phyloP scores from a whole-genome alignment of 106 monocot genomes.

The Dioscorea zingiberensis region DNA sequence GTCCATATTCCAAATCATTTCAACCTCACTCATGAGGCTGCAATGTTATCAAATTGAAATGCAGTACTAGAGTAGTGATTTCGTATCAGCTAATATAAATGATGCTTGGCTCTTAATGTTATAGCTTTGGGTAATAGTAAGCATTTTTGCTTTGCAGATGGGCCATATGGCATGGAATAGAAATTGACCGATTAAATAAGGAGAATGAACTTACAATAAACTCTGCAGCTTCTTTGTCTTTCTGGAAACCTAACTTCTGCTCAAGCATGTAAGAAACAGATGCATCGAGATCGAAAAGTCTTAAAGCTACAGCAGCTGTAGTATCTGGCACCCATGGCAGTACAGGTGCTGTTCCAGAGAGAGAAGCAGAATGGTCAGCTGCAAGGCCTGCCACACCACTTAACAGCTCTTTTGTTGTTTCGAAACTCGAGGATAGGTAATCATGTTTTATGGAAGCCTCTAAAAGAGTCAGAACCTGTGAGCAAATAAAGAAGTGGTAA shows the following conservation, averaged over 20 bases:
- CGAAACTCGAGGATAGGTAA: slow-evolving; percentile 66
- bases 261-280: slow-evolving; percentile 62
- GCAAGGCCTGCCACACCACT: slow-evolving; percentile 17
- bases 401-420: slow-evolving; percentile 72
- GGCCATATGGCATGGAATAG: no score
- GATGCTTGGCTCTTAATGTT: no score
- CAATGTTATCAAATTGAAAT: no score
- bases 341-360: slow-evolving; percentile 47
- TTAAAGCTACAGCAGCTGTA: slow-evolving; percentile 65
- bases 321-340: slow-evolving; percentile 86
- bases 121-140: no score
- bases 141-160: no score
- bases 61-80: no score
- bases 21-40: no score
- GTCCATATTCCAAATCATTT: no score
- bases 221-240: slow-evolving; percentile 35
- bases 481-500: slow-evolving; percentile 8
- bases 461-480: slow-evolving; percentile 74
- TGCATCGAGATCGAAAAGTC: slow-evolving; percentile 84
- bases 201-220: slow-evolving; percentile 47
- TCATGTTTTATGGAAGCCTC: slow-evolving; percentile 73
- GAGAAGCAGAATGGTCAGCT: slow-evolving; percentile 7
- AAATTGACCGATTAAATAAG: no score
- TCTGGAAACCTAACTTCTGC: slow-evolving; percentile 51
- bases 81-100: no score